Percentiles rank a stretch among this genome's conserved stretches.
Conservation (phyloP, 2,329 filamentous ascomycete genomes). For the Neophaeococcomyces mojaviensis region DNA sequence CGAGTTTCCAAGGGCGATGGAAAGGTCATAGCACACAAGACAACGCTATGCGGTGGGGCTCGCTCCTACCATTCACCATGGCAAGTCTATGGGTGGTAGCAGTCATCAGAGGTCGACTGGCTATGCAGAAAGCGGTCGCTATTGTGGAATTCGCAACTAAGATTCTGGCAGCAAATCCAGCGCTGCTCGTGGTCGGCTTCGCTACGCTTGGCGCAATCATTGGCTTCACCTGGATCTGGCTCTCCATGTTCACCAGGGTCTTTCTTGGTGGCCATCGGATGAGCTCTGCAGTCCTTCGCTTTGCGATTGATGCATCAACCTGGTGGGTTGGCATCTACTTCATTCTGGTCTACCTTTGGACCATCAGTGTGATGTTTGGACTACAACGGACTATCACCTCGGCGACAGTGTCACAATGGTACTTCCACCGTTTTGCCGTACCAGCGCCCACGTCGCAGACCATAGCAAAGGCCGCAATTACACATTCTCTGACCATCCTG, state of each 20-base stretch:
- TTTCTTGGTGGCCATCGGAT: conserved; percentile 87
- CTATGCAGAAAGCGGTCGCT: conserved; percentile 72
- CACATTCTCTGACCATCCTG: conserved; percentile 74
- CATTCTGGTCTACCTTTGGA: conserved; percentile 93
- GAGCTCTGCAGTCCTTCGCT: conserved; percentile 47
- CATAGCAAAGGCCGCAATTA: conserved; percentile 73
- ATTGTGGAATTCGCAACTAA: conserved; percentile 89
- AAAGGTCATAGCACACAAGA: conserved; percentile 79
- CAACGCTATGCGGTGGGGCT: conserved; percentile 77
- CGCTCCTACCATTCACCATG: conserved; percentile 65
- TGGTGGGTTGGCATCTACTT: conserved; percentile 96
- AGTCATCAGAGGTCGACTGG: conserved; percentile 69
- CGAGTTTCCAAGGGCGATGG: conserved; percentile 72
- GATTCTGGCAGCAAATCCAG: conserved; percentile 77
- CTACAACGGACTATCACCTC: conserved; percentile 87
- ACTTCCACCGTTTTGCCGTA: conserved; percentile 83
- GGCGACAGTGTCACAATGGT: conserved; percentile 96
- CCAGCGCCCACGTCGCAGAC: conserved; percentile 70
- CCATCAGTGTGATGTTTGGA: conserved; percentile 75
- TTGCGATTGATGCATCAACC: conserved; percentile 77
- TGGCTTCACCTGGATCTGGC: conserved; percentile 90
- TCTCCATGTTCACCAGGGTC: conserved; percentile 90
- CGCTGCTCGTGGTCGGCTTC: conserved; percentile 76
- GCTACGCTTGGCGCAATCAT: conserved; percentile 67
- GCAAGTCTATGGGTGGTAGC: conserved; percentile 77